A percentile compares a stretch with the other conserved stretches of the same genome.
phyloP scores from a whole-genome alignment of 768 basidiomycete genomes.

The Calvatia gigantea region DNA sequence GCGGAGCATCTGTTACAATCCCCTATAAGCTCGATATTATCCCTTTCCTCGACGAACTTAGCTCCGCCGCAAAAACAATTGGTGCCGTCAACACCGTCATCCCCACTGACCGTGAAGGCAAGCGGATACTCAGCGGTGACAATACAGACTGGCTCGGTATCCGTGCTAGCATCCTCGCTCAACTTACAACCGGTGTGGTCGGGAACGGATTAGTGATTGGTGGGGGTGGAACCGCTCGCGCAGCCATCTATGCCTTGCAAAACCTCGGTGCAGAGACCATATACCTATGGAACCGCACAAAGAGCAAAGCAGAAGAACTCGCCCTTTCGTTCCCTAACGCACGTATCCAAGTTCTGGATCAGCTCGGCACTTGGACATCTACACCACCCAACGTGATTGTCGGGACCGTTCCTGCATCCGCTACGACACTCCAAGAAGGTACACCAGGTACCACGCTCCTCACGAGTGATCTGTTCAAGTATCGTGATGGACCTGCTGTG shows the following conservation, averaged over 20 bases:
- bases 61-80: conserved; percentile 77
- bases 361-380: conserved; percentile 51
- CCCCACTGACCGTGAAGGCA: conserved; percentile 27
- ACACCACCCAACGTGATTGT: conserved; percentile 71
- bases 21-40: conserved; percentile 93
- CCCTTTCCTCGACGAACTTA: conserved; percentile 72
- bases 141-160: conserved; percentile 98
- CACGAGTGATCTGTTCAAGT: conserved; percentile 53
- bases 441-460: conserved; percentile 42
- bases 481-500: conserved; percentile 47
- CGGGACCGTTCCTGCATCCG: conserved; percentile 82
- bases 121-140: conserved; percentile 70
- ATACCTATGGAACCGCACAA: conserved; percentile 88
- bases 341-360: conserved; percentile 56
- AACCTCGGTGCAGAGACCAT: conserved; percentile 63
- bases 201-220: conserved; percentile 81
- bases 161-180: conserved; percentile 45
- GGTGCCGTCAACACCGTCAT: conserved; percentile 96
- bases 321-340: conserved; percentile 63
- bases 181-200: conserved; percentile 34
- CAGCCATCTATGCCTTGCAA: conserved; percentile 88
- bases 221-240: conserved; percentile 92
- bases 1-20: conserved; percentile 96
- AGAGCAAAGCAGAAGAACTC: conserved; percentile 66
- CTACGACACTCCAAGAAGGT: conserved; percentile 34